These are phyloP conservation scores for Trifolium dubium DNA, from an alignment of 306 rosid genomes.

Conservation along the genomic window DNA sequence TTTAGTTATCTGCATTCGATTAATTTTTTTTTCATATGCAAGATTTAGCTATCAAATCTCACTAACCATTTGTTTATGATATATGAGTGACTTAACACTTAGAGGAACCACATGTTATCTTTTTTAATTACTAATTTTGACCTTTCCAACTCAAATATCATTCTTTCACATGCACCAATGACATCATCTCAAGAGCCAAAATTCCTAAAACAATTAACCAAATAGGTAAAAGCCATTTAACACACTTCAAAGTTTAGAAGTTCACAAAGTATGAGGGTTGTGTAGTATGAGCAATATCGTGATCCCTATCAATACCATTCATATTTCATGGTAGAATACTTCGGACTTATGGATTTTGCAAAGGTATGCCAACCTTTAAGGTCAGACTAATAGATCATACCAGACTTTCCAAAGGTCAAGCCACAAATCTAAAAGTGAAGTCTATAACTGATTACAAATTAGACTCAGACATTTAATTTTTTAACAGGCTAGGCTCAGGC, in stretches of 20 bases:
- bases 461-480: no score
- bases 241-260: conserved; percentile 28
- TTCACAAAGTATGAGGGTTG: background rate
- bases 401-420: no score
- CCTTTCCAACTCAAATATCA: background rate
- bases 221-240: conserved; percentile 24
- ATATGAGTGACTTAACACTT: background rate
- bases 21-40: no score
- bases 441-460: no score
- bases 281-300: conserved; percentile 22
- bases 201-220: conserved; percentile 32
- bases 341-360: conserved; percentile 71
- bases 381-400: no score
- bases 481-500: no score
- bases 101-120: background rate
- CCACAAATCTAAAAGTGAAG: no score
- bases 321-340: conserved; percentile 52
- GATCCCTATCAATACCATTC: conserved; percentile 75
- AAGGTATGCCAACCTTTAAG: conserved; percentile 88
- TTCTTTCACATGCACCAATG: conserved; percentile 4
- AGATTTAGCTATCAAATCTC: background rate
- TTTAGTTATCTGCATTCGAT: no score
- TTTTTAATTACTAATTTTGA: background rate
- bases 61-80: background rate
- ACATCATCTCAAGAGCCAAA: conserved; percentile 29